Conservation (phyloP, 192 early-diverging fungal species). For the Coemansia sp. region DNA sequence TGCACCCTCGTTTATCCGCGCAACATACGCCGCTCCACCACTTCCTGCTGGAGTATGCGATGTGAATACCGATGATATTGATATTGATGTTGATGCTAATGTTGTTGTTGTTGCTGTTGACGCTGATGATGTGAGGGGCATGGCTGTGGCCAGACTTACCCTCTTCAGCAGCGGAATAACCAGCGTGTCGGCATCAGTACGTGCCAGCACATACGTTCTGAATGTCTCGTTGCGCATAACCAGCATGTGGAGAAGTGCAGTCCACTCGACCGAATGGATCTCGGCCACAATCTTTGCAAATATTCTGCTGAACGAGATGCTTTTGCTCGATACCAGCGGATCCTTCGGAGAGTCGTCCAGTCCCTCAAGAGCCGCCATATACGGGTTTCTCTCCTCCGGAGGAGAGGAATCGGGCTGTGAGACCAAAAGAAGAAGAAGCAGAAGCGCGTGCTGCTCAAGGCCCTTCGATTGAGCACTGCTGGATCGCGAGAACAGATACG, state of each 20-base stretch:
- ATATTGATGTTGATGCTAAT: conserved; percentile 2
- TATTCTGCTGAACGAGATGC: conserved; percentile 40
- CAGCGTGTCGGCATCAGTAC: conserved; percentile 49
- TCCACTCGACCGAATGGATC: conserved; percentile 33
- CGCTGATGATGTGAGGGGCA: conserved; percentile 30
- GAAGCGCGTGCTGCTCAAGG: conserved; percentile 41
- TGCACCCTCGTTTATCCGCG: not conserved
- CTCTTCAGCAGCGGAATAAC: conserved; percentile 39
- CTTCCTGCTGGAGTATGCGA: conserved; percentile 2
- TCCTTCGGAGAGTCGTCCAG: conserved; percentile 27
- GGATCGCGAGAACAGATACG: conserved; percentile 48
- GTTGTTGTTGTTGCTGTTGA: not conserved
- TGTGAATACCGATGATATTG: not conserved
- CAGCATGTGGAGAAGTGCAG: conserved; percentile 33
- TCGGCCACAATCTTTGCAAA: conserved; percentile 34
- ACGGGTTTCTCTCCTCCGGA: conserved; percentile 17
- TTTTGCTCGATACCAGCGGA: conserved; percentile 2
- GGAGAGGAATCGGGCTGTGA: conserved; percentile 12
- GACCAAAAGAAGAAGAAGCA: conserved; percentile 35
- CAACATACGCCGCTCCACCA: not conserved
- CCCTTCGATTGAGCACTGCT: conserved; percentile 15
- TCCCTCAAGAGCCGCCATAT: conserved; percentile 21
- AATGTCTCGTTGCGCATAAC: conserved; percentile 41
- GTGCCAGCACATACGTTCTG: conserved; percentile 43
- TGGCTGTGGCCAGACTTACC: conserved; percentile 32